phyloP scores from a whole-genome alignment of 495 filamentous ascomycete species.

The Lophium mytilinum region DNA sequence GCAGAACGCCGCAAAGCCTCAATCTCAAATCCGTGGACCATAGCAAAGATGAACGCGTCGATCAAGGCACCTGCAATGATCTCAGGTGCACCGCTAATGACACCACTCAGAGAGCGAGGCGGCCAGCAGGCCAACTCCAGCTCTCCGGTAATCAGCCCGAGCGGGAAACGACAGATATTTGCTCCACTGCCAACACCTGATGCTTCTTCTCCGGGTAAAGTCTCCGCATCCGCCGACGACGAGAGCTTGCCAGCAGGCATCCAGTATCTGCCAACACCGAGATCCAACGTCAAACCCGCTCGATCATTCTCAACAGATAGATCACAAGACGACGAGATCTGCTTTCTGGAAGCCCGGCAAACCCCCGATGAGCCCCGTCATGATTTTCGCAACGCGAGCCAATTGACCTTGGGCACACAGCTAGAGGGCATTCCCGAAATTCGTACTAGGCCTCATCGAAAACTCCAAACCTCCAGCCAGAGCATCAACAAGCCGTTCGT shows the following conservation, averaged over 20 bases:
- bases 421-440: background rate
- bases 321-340: background rate
- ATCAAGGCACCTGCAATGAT: background rate
- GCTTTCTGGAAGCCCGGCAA: background rate
- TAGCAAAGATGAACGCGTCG: slow-evolving; percentile 50
- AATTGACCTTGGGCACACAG: background rate
- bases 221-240: background rate
- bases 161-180: background rate
- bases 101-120: slow-evolving; percentile 8
- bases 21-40: slow-evolving; percentile 51
- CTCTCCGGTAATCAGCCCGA: background rate
- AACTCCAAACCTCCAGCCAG: background rate
- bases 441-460: background rate
- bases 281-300: background rate
- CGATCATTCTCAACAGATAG: background rate
- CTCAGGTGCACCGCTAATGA: slow-evolving; percentile 6
- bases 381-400: background rate
- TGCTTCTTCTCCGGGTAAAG: background rate
- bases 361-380: background rate
- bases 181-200: slow-evolving; percentile 5
- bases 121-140: background rate
- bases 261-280: background rate
- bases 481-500: background rate
- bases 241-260: background rate
- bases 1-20: slow-evolving; percentile 14